Percentiles rank a stretch among this genome's conserved stretches.
Evolutionary conservation across 176 grass and related monocot genomes (phyloP).

Genomic region (Zea mays): DNA sequence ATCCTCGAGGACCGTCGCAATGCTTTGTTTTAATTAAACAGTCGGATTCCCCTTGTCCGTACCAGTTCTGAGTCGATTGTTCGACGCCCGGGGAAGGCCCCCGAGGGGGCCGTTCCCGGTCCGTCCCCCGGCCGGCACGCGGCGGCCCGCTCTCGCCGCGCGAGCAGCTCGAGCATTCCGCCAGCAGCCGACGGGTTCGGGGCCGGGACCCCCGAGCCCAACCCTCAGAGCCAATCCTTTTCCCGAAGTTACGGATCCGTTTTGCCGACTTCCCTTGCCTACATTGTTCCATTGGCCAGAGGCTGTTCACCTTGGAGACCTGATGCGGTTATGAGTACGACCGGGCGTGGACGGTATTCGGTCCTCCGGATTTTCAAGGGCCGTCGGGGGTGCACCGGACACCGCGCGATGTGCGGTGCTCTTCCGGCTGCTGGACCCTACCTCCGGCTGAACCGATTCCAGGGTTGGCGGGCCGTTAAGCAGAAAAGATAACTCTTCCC

Average conservation of each 20-base stretch:
- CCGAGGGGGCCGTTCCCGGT: too few relatives aligned
- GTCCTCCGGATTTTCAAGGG: conserved; percentile 73
- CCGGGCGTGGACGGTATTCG: conserved; percentile 48
- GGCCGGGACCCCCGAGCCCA: conserved; percentile 55
- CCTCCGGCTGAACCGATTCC: conserved; percentile 69
- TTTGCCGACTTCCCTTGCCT: conserved; percentile 81
- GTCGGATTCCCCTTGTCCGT: conserved; percentile 65
- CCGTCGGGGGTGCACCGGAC: conserved; percentile 54
- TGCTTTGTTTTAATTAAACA: conserved; percentile 77
- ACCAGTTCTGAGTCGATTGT: conserved; percentile 52
- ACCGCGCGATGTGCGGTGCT: conserved; percentile 69
- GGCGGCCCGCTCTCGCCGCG: conserved; percentile 16
- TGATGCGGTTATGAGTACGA: conserved; percentile 73
- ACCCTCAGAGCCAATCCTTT: conserved; percentile 74
- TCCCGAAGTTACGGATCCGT: conserved; percentile 74
- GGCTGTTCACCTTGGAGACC: conserved; percentile 72
- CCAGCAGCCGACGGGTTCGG: conserved; percentile 17
- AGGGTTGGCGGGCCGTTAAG: conserved; percentile 67
- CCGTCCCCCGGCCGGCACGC: conserved; percentile 1
- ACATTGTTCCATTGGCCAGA: conserved; percentile 59
- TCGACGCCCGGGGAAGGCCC: neutral
- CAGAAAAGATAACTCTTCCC: conserved; percentile 86
- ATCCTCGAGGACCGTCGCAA: conserved; percentile 68
- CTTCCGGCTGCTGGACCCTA: conserved; percentile 66
- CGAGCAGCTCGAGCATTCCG: conserved; percentile 5